phyloP scores from a whole-genome alignment of 140 eudicot genomes.

The Oenanthe javanica region DNA sequence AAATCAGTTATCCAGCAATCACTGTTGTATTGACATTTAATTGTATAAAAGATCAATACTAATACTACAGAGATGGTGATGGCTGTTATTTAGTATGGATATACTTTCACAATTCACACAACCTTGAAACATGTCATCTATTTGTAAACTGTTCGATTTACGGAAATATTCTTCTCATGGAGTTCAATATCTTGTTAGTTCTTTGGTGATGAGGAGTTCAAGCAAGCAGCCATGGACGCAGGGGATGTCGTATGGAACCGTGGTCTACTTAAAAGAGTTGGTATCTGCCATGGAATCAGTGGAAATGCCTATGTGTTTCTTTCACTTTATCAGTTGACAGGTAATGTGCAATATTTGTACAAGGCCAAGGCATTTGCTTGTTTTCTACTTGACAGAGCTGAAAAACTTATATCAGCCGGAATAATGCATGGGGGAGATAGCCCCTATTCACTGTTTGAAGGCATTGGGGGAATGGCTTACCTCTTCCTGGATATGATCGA shows the following conservation, averaged over 20 bases:
- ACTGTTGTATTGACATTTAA: not conserved
- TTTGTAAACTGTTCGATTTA: not conserved
- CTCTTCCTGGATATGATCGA: conserved; percentile 10
- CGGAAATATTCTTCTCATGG: not conserved
- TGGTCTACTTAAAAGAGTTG: conserved; percentile 12
- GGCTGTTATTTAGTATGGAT: not conserved
- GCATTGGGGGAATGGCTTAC: conserved; percentile 12
- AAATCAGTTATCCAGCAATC: not conserved
- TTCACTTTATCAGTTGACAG: conserved; percentile 13
- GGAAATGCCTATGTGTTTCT: conserved; percentile 15
- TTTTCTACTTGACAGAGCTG: conserved; percentile 8
- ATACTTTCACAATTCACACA: not conserved
- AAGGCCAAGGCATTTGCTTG: conserved; percentile 14
- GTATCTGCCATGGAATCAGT: conserved; percentile 11
- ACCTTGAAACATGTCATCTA: not conserved
- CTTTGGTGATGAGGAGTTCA: conserved; percentile 4
- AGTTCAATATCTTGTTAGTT: not conserved
- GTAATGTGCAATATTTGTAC: conserved; percentile 5
- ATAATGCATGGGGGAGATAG: conserved; percentile 12
- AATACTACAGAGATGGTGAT: not conserved
- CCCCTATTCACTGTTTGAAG: conserved; percentile 9
- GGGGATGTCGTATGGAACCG: conserved; percentile 10
- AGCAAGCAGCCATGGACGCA: conserved; percentile 1
- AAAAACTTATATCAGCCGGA: conserved; percentile 1
- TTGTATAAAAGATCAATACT: not conserved